Evolutionary conservation across 495 filamentous ascomycete genomes (phyloP).

Genomic region (Letharia lupina): DNA sequence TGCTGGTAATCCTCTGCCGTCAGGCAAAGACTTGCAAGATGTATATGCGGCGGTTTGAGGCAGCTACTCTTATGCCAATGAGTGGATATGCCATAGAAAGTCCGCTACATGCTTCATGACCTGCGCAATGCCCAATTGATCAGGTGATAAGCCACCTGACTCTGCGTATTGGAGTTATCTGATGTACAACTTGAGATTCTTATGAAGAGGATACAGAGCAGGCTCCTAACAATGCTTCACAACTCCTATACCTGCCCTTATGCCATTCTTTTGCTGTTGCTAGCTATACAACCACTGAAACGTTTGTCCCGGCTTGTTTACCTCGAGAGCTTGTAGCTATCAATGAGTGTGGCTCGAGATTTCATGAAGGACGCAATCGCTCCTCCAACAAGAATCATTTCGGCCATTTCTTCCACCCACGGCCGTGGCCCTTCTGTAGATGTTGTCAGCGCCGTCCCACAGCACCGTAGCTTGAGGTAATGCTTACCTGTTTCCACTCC

Average conservation of each 20-base stretch:
- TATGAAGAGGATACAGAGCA: neutral
- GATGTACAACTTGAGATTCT: neutral
- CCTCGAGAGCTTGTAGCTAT: neutral
- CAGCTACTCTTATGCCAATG: slow-evolving; percentile 11
- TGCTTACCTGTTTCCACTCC: slow-evolving; percentile 83
- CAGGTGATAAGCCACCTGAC: neutral
- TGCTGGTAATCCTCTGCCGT: slow-evolving; percentile 21
- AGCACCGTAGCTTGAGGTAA: neutral
- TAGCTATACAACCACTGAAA: neutral
- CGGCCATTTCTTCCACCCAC: slow-evolving; percentile 88
- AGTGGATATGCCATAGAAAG: slow-evolving; percentile 22
- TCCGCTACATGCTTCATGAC: slow-evolving; percentile 18
- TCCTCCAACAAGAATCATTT: slow-evolving; percentile 36
- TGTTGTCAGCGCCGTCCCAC: slow-evolving; percentile 8
- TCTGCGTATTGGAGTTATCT: neutral
- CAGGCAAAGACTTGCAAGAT: slow-evolving; percentile 23
- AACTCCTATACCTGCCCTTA: neutral
- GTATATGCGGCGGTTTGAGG: slow-evolving; percentile 24
- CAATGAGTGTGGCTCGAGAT: neutral
- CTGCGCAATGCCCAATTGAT: neutral
- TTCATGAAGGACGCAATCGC: neutral
- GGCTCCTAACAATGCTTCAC: neutral
- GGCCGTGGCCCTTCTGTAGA: slow-evolving; percentile 68
- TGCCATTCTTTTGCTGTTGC: slow-evolving; percentile 1
- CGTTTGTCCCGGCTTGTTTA: neutral